Evolutionary conservation across 345 rosid species (phyloP), one percentile per base, ranked within the genome.

Genomic region (Gossypioides kirkii): DNA sequence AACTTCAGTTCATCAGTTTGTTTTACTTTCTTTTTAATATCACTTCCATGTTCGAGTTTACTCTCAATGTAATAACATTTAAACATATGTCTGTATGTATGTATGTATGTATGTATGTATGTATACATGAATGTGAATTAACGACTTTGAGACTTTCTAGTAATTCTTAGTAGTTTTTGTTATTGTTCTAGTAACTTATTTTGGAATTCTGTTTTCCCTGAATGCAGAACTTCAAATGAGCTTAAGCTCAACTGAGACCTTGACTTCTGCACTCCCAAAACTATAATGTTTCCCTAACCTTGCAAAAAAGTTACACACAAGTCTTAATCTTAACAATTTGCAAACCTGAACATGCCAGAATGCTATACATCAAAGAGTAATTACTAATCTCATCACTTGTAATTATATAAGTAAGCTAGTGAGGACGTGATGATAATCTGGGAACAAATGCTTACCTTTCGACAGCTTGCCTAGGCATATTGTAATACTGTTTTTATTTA

Each of bases 221-320:
- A 64, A 43, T 80, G 86, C 78, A 94, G 91, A 67, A 91, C 86
- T 5, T 94, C 91, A 3, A 0, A 38, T 26, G 91, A 87, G 73
- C 73, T 61, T 26, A 94, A 62, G 70, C 49, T 83, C 68, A 91
- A 49, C 41, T 75, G 74, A 16, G 94, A 77, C 20, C 84, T 90
- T 3, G 98, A 92, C 65, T 76, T 80, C 82, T 85, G 96, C 68
- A 94, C 94, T 47, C 98, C 97, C 74, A 91, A 36, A 10, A 88
- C 90, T 26, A 93, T 73, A 6, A 92, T 87, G 82, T 91, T 91
- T 61, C 98, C 97, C 97, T 96, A 93, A 25, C 98, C 96, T 96
- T 94, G 78, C 53, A 64, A n/a, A n/a, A n/a, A n/a, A n/a, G 43
- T 73, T 46, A 4, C 20, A 58, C 4, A 25, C n/a, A n/a, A n/a